Evolutionary conservation across 106 monocot species (phyloP), one percentile per base, ranked within the genome.

Genomic region (Ottelia alismoides): DNA sequence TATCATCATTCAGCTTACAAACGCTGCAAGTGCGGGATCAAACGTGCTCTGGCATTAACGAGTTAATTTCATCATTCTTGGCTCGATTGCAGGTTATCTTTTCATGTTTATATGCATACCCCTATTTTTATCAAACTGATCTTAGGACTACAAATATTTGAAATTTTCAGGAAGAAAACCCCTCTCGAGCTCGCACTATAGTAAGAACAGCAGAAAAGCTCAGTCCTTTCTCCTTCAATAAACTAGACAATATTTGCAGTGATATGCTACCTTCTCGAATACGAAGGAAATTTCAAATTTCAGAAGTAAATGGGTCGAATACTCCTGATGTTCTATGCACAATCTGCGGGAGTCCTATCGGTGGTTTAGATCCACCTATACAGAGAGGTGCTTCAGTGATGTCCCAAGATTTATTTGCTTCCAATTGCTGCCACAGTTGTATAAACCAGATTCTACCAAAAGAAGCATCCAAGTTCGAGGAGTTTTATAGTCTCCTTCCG

Each of bases 171-270:
- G 82, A 82, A 61, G 96, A 98, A 23, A 98, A 98, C 51, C 96
- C 96, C 64, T 85, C 96, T 70, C 70, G 90, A 58, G 79, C 85
- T 43, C 76, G 81, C 11, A 98, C 96, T 12, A 86, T 98, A 30
- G 69, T 98, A 21, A 76, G 90, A 75, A 98, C 96, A 72, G 96
- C 79, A 46, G 89, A 82, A 49, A 98, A 98, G 68, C 70, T 98
- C 2, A 90, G 57, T 23, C 82, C 90, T 11, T 98, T 98, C 55
- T 31, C 28, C 64, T 98, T 98, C 54, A 98, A 90, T 51, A 82
- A 77, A 51, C 64, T 85, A 1, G 73, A 73, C 35, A 65, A 70
- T 66, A 68, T 57, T 35, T 75, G 69, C 49, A 63, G 82, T 57
- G 76, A 90, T 35, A 72, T 80, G 48, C 62, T 98, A 3, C 85